Evolutionary conservation across 2,329 filamentous ascomycete species (phyloP), one percentile per base, ranked within the genome.

Genomic region (Fusarium luffae): DNA sequence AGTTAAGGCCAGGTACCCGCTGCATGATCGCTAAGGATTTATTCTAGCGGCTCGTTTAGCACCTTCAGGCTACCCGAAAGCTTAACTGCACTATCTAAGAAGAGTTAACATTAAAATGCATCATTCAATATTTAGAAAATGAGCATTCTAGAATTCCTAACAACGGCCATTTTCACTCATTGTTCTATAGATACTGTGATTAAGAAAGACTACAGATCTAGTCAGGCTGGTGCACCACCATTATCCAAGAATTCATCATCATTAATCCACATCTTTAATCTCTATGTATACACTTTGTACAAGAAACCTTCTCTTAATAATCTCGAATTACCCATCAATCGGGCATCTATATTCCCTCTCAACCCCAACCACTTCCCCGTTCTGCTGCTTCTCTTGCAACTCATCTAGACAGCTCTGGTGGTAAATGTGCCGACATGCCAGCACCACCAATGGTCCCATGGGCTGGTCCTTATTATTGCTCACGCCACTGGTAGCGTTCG

Each of bases 371-470:
- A 81, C 80, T 63, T 81, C 85, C 59, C 81, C 83, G 68, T 79
- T 81, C 71, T 84, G 85, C 59, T 84, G 82, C 65, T 85, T 83
- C 34, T 84, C 85, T 71, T 88, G 87, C 70, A 91, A 78, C 63
- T 88, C 85, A 76, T 95, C 92, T 41, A 92, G 81, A 75, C 90
- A 94, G 27, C 81, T 83, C 76, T 89, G 85, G 80, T 93, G 90
- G 73, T 91, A 92, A 19, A 92, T 87, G 77, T 93, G 90, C 58
- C 90, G 84, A 77, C 90, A 93, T 23, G 90, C 90, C 73, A 93
- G 80, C 50, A 93, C 86, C 12, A 92, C 88, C 54, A 93, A 77
- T 44, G 89, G 85, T 11, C 89, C 91, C 19, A 91, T 83, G n/a
- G 85, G 81, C 49, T 85, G 86, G 65, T 86, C 79, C 65, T 75